phyloP scores from a whole-genome alignment of 2,329 filamentous ascomycete species.

The Epichloe baconii region DNA sequence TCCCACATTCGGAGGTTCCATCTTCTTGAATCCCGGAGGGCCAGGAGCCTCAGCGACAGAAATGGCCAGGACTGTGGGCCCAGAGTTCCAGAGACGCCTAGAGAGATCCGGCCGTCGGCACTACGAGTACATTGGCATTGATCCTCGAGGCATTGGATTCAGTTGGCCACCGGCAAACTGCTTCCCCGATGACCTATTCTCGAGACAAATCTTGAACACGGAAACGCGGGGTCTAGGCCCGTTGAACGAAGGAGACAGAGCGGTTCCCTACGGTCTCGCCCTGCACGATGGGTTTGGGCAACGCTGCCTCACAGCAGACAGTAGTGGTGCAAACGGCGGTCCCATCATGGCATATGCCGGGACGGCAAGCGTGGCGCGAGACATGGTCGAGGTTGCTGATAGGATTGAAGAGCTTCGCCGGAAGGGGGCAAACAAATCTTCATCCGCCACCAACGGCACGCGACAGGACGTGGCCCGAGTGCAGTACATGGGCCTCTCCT shows the following conservation, averaged over 20 bases:
- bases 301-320: conserved; percentile 13
- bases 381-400: conserved; percentile 6
- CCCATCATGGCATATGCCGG: conserved; percentile 15
- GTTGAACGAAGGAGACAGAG: not conserved
- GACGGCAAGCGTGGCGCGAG: conserved; percentile 6
- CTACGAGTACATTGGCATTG: conserved; percentile 27
- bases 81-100: conserved; percentile 15
- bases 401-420: conserved; percentile 4
- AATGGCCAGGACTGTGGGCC: conserved; percentile 11
- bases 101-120: conserved; percentile 13
- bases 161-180: conserved; percentile 5
- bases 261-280: conserved; percentile 5
- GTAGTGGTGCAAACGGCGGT: conserved; percentile 3
- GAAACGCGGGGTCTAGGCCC: not conserved
- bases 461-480: conserved; percentile 12
- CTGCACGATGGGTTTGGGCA: conserved; percentile 11
- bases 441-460: not conserved
- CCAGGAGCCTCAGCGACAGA: conserved; percentile 24
- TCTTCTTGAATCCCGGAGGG: conserved; percentile 27
- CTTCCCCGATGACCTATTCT: conserved; percentile 11
- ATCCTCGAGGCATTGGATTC: conserved; percentile 23
- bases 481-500: conserved; percentile 35
- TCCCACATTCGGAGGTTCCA: conserved; percentile 21
- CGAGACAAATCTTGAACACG: not conserved
- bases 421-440: not conserved